Evolutionary conservation across 768 basidiomycete genomes (phyloP).

Genomic region (Tulasnella calospora): DNA sequence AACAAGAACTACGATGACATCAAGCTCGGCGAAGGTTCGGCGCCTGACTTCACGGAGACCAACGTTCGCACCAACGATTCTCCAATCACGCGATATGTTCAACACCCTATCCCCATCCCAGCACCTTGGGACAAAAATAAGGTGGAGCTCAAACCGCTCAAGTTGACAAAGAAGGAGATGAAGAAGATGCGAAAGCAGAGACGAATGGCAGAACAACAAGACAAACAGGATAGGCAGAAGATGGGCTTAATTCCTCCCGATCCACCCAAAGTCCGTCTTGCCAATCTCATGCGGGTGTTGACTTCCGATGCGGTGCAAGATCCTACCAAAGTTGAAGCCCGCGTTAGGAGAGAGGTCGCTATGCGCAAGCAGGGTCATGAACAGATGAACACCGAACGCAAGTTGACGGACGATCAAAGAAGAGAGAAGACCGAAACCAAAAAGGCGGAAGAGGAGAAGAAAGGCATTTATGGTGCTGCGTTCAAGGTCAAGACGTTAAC

Average conservation of each 20-base stretch:
- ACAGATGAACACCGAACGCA: conserved; percentile 87
- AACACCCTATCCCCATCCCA: conserved; percentile 95
- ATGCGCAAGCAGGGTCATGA: conserved; percentile 85
- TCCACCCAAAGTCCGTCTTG: conserved; percentile 90
- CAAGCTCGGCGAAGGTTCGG: conserved; percentile 43
- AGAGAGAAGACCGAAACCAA: conserved; percentile 82
- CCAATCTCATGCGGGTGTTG: conserved; percentile 95
- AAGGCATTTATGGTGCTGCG: conserved; percentile 73
- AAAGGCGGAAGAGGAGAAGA: conserved; percentile 83
- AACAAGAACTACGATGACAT: conserved; percentile 77
- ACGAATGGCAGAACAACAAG: conserved; percentile 82
- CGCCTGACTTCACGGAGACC: conserved; percentile 39
- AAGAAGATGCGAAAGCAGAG: conserved; percentile 95
- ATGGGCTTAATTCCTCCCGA: conserved; percentile 97
- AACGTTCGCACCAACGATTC: conserved; percentile 63
- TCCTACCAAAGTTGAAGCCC: conserved; percentile 94
- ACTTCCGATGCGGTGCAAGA: conserved; percentile 96
- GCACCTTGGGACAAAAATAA: conserved; percentile 83
- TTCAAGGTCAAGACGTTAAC: conserved; percentile 87
- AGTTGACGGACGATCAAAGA: conserved; percentile 85
- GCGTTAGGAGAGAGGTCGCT: conserved; percentile 88
- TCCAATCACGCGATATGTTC: conserved; percentile 84
- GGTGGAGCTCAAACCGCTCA: conserved; percentile 72
- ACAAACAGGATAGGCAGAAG: conserved; percentile 87
- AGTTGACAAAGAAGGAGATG: conserved; percentile 93